These are phyloP conservation scores for Dalbergia cultrata DNA, from an alignment of 306 rosid species.

Conservation along the genomic window DNA sequence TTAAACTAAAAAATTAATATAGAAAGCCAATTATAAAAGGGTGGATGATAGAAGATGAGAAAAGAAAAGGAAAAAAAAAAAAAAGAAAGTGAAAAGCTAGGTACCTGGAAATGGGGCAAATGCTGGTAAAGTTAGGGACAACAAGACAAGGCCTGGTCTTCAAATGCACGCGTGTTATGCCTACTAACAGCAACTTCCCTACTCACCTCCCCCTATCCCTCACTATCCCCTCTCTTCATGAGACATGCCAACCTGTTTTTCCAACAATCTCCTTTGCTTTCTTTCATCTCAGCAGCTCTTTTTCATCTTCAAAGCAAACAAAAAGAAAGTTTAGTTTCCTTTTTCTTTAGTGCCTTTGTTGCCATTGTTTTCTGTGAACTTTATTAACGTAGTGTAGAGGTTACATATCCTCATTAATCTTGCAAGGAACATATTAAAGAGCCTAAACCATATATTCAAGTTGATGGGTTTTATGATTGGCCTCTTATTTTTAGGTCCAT, in stretches of 20 bases:
- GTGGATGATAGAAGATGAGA: slow-evolving; percentile 22
- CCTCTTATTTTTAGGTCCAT: no score
- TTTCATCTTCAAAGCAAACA: slow-evolving; percentile 43
- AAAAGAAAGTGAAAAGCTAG: slow-evolving; percentile 16
- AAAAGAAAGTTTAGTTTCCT: slow-evolving; percentile 25
- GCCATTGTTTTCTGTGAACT: slow-evolving; percentile 38
- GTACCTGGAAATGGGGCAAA: slow-evolving; percentile 58
- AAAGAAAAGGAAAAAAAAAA: background rate
- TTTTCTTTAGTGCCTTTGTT: slow-evolving; percentile 36
- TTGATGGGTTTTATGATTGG: no score
- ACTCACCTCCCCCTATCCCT: slow-evolving; percentile 7
- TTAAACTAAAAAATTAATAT: background rate
- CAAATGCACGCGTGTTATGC: slow-evolving; percentile 69
- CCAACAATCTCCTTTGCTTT: slow-evolving; percentile 48
- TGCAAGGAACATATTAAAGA: slow-evolving; percentile 26
- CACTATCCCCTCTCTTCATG: background rate
- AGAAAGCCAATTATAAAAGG: slow-evolving; percentile 28
- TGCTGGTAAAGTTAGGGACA: slow-evolving; percentile 78
- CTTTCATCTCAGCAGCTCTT: slow-evolving; percentile 9
- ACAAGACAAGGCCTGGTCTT: slow-evolving; percentile 62
- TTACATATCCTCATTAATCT: slow-evolving; percentile 30
- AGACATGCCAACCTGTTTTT: slow-evolving; percentile 61
- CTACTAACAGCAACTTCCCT: slow-evolving; percentile 52
- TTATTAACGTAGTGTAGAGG: slow-evolving; percentile 38
- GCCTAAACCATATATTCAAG: no score